Conservation (phyloP, 192 early-diverging fungal genomes). For the Pilobolus umbonatus region DNA sequence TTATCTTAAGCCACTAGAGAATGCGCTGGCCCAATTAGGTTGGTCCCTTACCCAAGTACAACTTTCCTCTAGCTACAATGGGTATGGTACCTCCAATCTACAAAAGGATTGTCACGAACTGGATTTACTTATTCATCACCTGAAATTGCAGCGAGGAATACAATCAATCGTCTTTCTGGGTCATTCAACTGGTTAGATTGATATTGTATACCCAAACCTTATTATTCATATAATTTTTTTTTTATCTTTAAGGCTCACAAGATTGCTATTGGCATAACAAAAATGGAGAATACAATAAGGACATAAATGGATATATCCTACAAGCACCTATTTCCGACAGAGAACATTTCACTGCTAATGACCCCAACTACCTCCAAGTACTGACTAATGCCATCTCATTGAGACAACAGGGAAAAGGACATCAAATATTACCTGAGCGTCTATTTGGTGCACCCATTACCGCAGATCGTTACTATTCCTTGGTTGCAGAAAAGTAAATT, state of each 20-base stretch:
- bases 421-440: conserved; percentile 37
- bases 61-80: conserved; percentile 37
- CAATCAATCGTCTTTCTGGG: conserved; percentile 35
- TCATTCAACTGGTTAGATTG: conserved; percentile 46
- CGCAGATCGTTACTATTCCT: conserved; percentile 34
- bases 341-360: conserved; percentile 23
- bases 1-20: conserved; percentile 24
- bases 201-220: too few species aligned
- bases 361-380: conserved; percentile 27
- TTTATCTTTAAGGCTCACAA: neutral
- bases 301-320: neutral
- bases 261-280: conserved; percentile 23
- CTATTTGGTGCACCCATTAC: conserved; percentile 33
- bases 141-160: conserved; percentile 27
- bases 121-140: conserved; percentile 28
- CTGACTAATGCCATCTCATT: conserved; percentile 31
- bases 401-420: conserved; percentile 27
- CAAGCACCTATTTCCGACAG: conserved; percentile 2
- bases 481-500: conserved; percentile 33
- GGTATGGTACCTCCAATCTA: conserved; percentile 35
- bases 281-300: conserved; percentile 5
- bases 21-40: conserved; percentile 14
- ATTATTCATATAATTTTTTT: neutral
- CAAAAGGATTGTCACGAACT: conserved; percentile 35
- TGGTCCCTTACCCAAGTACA: conserved; percentile 40